Percentiles rank a stretch among this genome's conserved stretches.
These are phyloP conservation scores for Fraxinus latifolia DNA, from an alignment of 305 asterid species.

Conservation along the genomic window DNA sequence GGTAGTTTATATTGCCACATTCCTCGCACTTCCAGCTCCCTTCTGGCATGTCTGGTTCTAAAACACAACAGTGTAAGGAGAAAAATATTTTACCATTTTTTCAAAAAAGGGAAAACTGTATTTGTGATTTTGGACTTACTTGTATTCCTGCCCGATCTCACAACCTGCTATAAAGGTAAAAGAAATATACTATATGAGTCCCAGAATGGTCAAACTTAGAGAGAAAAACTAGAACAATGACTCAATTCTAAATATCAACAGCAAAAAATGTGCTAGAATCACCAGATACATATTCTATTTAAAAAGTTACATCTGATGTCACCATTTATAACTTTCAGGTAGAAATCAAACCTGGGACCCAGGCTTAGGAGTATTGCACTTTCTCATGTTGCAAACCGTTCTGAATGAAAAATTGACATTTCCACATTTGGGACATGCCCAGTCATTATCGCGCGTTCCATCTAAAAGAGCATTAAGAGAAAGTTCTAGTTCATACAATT, in stretches of 20 bases:
- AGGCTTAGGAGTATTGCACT: slow-evolving; percentile 88
- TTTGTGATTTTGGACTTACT: slow-evolving; percentile 45
- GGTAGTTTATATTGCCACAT: slow-evolving; percentile 85
- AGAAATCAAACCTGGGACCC: slow-evolving; percentile 62
- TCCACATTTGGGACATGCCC: slow-evolving; percentile 92
- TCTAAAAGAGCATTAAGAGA: slow-evolving; percentile 39
- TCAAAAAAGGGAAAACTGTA: neutral
- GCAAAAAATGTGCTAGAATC: neutral
- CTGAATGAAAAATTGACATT: slow-evolving; percentile 79
- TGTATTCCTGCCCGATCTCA: slow-evolving; percentile 49
- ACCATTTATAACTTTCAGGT: neutral
- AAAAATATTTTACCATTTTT: neutral
- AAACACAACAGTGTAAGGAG: slow-evolving; percentile 15
- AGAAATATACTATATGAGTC: neutral
- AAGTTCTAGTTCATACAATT: slow-evolving; percentile 2
- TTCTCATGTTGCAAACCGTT: slow-evolving; percentile 86
- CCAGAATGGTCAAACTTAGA: neutral
- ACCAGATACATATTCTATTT: neutral
- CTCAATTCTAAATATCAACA: neutral
- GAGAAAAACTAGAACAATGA: neutral
- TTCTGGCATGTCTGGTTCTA: slow-evolving; percentile 79
- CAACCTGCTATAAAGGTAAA: slow-evolving; percentile 43
- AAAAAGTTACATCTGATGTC: neutral
- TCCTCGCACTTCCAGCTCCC: slow-evolving; percentile 98
- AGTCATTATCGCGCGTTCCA: slow-evolving; percentile 83